A percentile compares a stretch with the other conserved stretches of the same genome.
Conservation (phyloP, 257 asterid species). For the Mitragyna speciosa region DNA sequence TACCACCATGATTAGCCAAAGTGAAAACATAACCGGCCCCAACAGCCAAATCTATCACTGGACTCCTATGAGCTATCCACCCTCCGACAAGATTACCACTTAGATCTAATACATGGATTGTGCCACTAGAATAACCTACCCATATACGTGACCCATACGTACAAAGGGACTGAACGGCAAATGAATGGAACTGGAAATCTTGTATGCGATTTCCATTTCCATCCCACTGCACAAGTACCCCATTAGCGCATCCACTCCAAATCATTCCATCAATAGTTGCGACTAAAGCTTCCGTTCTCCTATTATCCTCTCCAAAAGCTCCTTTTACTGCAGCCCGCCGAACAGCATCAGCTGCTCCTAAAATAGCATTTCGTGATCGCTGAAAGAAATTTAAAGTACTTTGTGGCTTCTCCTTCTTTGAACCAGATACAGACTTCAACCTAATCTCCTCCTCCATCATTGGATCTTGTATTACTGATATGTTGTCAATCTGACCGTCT, state of each 20-base stretch:
- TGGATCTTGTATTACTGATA: constrained; percentile 48
- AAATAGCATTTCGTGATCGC: constrained; percentile 91
- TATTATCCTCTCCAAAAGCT: constrained; percentile 76
- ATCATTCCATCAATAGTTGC: constrained; percentile 73
- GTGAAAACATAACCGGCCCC: constrained; percentile 68
- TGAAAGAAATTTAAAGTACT: constrained; percentile 76
- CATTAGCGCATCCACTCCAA: constrained; percentile 93
- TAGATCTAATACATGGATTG: constrained; percentile 80
- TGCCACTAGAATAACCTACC: constrained; percentile 90
- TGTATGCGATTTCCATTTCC: constrained; percentile 75
- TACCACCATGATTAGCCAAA: constrained; percentile 95
- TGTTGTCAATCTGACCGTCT: constrained; percentile 88
- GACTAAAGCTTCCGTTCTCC: constrained; percentile 76
- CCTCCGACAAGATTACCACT: constrained; percentile 74
- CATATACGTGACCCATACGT: constrained; percentile 74
- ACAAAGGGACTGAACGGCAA: constrained; percentile 67
- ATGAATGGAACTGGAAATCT: constrained; percentile 71
- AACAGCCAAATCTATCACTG: constrained; percentile 68
- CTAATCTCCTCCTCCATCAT: constrained; percentile 68
- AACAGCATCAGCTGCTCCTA: constrained; percentile 99
- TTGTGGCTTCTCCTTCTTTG: constrained; percentile 70
- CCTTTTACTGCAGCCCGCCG: constrained; percentile 89
- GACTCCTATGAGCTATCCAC: constrained; percentile 85
- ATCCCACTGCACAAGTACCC: constrained; percentile 89
- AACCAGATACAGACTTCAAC: constrained; percentile 45